phyloP scores from a whole-genome alignment of 805 yeast species.

The Starmerella roubikii region DNA sequence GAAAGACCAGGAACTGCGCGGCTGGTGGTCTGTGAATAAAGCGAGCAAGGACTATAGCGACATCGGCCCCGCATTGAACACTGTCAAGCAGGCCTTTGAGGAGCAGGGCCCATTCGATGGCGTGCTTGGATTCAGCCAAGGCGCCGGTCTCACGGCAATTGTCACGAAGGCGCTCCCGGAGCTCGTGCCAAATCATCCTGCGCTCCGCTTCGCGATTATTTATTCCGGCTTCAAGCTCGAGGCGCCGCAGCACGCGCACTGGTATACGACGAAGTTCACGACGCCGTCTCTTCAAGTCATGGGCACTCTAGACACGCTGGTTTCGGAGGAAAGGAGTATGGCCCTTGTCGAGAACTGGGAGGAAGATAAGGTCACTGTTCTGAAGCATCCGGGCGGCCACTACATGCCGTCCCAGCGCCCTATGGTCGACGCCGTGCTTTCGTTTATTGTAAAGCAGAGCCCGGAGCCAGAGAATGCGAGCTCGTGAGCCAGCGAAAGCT shows the following conservation, averaged over 20 bases:
- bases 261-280: conserved; percentile 25
- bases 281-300: conserved; percentile 54
- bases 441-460: conserved; percentile 18
- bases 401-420: conserved; percentile 83
- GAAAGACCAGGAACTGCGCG: conserved; percentile 30
- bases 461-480: conserved; percentile 1
- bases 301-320: conserved; percentile 81
- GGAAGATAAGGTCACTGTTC: conserved; percentile 31
- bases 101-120: conserved; percentile 78
- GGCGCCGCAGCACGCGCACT: conserved; percentile 23
- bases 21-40: conserved; percentile 65
- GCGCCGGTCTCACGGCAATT: conserved; percentile 75
- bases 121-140: conserved; percentile 83
- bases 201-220: conserved; percentile 57
- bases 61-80: conserved; percentile 34
- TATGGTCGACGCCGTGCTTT: conserved; percentile 25
- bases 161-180: conserved; percentile 43
- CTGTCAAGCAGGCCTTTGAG: conserved; percentile 41
- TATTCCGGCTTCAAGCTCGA: conserved; percentile 46
- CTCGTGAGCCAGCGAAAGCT: too few relatives aligned
- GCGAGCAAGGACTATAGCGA: conserved; percentile 23
- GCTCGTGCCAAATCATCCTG: conserved; percentile 37
- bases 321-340: conserved; percentile 56
- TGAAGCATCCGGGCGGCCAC: conserved; percentile 93
- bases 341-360: conserved; percentile 42